Base-by-base conservation (phyloP, 2,329 filamentous ascomycete genomes). In the Huntiella decipiens region DNA sequence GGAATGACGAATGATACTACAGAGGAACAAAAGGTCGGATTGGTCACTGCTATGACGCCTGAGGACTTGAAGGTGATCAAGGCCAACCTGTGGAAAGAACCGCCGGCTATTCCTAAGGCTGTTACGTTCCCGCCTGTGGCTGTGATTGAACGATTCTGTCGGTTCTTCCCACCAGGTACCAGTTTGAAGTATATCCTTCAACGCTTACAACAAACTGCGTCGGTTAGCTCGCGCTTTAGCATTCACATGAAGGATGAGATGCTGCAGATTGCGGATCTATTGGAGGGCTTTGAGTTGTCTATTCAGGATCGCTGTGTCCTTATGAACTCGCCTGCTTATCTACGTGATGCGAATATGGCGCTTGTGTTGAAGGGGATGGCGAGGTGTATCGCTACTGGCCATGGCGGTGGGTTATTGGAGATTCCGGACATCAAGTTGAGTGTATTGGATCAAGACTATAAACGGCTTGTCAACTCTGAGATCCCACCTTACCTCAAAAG, bases 111-210 rank as follows among this genome's bases (percentile, higher is more conserved):
- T 44, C 64, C 65, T 38, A 68, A 71, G 2, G 88, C 85, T 0
- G 83, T 81, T 17, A 67, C 96, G 34, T 68, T 79, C 42, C 83
- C 88, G 3, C 82, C 86, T 0, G 67, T 74, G 1, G 60, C 69
- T 19, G 69, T 85, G 2, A 65, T 94, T 32, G 75, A 91, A 56
- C 71, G 74, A 5, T 91, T 96, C 56, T 71, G 82, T 1, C 71
- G 73, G 2, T 91, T 88, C 57, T 94, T 94, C 54, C 84, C 87
- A 0, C 72, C 76, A 0, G 71, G 73, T 4, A 87, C 83, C 0
- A 84, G 87, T 0, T 81, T 96, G 53, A 80, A 77, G 52, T 94
- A 86, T 56, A 77, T 96, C 49, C 61, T 96, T 47, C 67, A 78
- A 51, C 80, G 82, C 2, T 66, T 96, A 42, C 68, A 80, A 51